These are phyloP conservation scores for Galerina sulciceps DNA, from an alignment of 768 basidiomycete genomes.

Conservation along the genomic window DNA sequence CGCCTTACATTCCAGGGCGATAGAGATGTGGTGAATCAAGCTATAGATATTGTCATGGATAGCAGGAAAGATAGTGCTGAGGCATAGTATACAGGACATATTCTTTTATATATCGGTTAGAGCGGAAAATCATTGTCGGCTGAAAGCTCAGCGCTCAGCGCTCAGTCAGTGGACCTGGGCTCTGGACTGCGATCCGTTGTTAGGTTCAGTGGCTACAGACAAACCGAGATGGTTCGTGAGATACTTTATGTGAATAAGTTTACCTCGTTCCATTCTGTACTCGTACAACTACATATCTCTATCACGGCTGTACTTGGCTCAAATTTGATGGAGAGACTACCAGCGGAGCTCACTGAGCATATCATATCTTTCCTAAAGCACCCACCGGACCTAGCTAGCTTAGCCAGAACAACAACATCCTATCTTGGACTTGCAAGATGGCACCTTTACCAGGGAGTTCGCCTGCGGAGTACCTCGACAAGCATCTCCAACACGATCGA, in stretches of 20 bases:
- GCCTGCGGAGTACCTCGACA: background rate
- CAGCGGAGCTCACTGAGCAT: background rate
- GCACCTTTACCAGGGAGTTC: background rate
- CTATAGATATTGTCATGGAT: constrained; percentile 37
- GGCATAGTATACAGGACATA: background rate
- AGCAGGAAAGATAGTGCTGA: background rate
- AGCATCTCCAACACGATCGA: background rate
- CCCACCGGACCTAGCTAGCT: background rate
- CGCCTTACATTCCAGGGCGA: constrained; percentile 42
- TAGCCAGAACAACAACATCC: background rate
- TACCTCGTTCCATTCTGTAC: too few species aligned
- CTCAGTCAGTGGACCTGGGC: too few species aligned
- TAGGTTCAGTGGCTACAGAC: too few species aligned
- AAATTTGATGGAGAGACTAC: background rate
- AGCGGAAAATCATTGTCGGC: background rate
- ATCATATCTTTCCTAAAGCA: background rate
- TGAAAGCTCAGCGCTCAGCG: too few species aligned
- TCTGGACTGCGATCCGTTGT: too few species aligned
- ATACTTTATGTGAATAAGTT: too few species aligned
- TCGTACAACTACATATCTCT: too few species aligned
- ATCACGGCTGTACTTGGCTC: too few species aligned
- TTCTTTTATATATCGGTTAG: background rate
- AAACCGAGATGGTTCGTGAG: too few species aligned
- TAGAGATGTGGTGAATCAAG: constrained; percentile 40
- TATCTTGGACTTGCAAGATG: background rate